Evolutionary conservation across 2,329 filamentous ascomycete species (phyloP), one percentile per base, ranked within the genome.

Genomic region (Sclerotinia glacialis): DNA sequence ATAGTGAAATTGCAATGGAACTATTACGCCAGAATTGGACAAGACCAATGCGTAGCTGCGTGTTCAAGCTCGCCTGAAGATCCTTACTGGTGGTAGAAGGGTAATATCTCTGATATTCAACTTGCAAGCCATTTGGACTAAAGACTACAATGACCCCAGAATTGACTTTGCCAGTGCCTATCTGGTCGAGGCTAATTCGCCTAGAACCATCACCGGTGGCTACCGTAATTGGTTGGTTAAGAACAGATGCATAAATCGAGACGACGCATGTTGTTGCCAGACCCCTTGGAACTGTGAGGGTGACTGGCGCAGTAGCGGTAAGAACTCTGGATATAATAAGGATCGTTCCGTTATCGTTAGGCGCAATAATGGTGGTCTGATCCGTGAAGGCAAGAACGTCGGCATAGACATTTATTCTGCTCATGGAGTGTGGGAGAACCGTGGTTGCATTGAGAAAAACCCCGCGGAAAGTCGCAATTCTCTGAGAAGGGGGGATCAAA

Each of bases 1-100:
- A 60, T 14, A 60, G 21, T 47, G 56, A 60, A 18, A 60, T 60
- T 7, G 56, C 28, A 34, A 60, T 47, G 28, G 56, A 60, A 11
- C 42, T 42, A 34, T 60, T 60, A 11, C 56, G 56, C 56, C 56
- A 60, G 21, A 60, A 60, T 23, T 60, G 56, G 23, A 60, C 23
- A 5, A 60, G 56, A 12, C 18, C 56, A 47, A 60, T 23, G 1
- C 44, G 56, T 12, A 60, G 42, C 21, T 60, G 56, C 9, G 56
- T 60, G 21, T 60, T 60, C 42, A 60, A 7, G n/a, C 42, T 60
- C 12, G 56, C 42, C 47, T 60, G 56, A 60, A 60, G 56, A 5
- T 60, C 56, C 12, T 60, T 47, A 37, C 56, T 60, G 2, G 56
- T 47, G 21, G 56, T 47, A 47, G 42, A 16, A 34, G 56, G 56